Evolutionary conservation across 129 eudicot genomes (phyloP), one percentile per base, ranked within the genome.

Genomic region (Saposhnikovia divaricata): DNA sequence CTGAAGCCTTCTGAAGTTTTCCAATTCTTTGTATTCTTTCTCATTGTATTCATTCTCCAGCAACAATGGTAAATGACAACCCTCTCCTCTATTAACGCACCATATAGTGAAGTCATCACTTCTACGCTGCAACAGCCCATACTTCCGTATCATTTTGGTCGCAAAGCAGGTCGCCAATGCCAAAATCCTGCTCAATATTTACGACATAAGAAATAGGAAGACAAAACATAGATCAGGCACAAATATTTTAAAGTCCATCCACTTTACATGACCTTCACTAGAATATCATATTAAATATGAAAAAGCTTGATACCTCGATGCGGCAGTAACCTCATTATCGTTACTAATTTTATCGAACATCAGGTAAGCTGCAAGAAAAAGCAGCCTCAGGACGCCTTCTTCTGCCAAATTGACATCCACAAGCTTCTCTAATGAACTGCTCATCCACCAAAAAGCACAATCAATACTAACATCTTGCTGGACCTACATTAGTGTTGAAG

Each of bases 371-470:
- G 91, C 97, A 86, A 92, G 97, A 81, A 90, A 86, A 79, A 94
- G 87, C 88, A 94, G 80, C 84, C 93, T 88, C 87, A 89, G 79
- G 84, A 94, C 79, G 59, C 97, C 98, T 92, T 91, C 98, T 89
- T 88, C 96, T 27, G 93, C 98, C 82, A 94, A 82, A 82, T 82
- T 86, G 81, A 91, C 85, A 76, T 85, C 84, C 72, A 88, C 91
- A 81, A 94, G 98, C 93, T 86, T 89, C 87, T 90, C 96, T 72
- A 94, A 74, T n/a, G 98, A 90, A 72, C 98, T 94, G 88, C 82
- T 82, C 78, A 53, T 83, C 85, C 83, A 90, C 63, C 38, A 80
- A 84, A 80, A 87, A 80, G 66, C 55, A 82, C 51, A 80, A 46
- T 27, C 55, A 84, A 76, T 69, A 79, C 77, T 77, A 70, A 73